Conservation (phyloP, 257 asterid species). For the Capsicum rhomboideum region DNA sequence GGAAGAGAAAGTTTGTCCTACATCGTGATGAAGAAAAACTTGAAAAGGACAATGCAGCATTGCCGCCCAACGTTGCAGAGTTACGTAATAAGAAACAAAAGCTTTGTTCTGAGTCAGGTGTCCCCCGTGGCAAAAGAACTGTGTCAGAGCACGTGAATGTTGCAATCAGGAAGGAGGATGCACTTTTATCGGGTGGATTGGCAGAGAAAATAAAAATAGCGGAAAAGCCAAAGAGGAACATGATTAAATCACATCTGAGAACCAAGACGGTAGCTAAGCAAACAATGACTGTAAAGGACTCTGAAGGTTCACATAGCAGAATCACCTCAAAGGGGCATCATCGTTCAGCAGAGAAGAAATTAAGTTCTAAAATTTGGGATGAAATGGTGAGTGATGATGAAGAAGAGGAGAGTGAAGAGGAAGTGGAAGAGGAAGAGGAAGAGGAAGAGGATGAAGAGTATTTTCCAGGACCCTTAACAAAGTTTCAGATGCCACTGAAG, state of each 20-base stretch:
- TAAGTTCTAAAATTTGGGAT: background rate
- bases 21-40: constrained; percentile 38
- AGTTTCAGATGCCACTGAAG: constrained; percentile 1
- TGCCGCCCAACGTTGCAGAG: constrained; percentile 3
- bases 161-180: constrained; percentile 8
- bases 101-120: background rate
- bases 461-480: constrained; percentile 10
- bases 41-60: constrained; percentile 9
- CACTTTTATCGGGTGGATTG: background rate
- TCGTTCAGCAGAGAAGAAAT: constrained; percentile 10
- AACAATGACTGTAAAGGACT: background rate
- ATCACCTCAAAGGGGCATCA: background rate
- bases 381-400: constrained; percentile 1
- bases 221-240: background rate
- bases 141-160: constrained; percentile 8
- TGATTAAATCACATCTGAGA: background rate
- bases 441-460: constrained; percentile 6
- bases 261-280: constrained; percentile 11
- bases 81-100: constrained; percentile 7
- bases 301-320: constrained; percentile 17
- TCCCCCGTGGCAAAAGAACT: constrained; percentile 8
- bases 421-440: constrained; percentile 9
- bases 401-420: constrained; percentile 15
- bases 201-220: background rate
- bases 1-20: constrained; percentile 39